These are phyloP conservation scores for Triticum monococcum DNA, from an alignment of 176 grass and related monocot species.

Conservation along the genomic window DNA sequence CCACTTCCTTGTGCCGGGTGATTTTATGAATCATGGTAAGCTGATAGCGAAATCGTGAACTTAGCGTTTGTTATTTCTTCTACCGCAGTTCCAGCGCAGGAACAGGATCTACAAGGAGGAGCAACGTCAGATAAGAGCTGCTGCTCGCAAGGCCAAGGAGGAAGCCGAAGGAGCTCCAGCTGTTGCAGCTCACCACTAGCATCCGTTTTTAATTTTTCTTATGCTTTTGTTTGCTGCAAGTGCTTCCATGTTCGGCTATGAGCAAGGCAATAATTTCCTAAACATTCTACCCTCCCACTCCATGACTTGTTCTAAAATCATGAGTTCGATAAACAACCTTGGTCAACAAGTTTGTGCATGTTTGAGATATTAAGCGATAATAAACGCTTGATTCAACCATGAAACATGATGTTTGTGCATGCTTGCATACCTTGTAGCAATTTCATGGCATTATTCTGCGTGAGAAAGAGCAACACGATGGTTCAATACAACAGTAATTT, in stretches of 20 bases:
- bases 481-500: not conserved
- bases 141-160: conserved; percentile 63
- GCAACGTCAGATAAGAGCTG: conserved; percentile 83
- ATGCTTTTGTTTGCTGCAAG: conserved; percentile 23
- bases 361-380: conserved; percentile 19
- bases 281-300: not conserved
- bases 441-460: not conserved
- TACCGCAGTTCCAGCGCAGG: conserved; percentile 86
- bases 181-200: conserved; percentile 56
- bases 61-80: conserved; percentile 6
- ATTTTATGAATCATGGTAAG: not conserved
- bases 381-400: not conserved
- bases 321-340: not conserved
- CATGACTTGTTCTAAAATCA: conserved; percentile 23
- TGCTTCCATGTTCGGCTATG: conserved; percentile 26
- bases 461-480: not conserved
- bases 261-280: conserved; percentile 45
- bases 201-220: conserved; percentile 6
- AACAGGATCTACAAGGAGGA: conserved; percentile 99
- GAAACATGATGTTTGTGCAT: not conserved
- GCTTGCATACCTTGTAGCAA: not conserved
- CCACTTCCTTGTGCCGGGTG: not conserved
- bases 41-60: not conserved
- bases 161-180: conserved; percentile 41
- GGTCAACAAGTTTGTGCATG: conserved; percentile 12